Evolutionary conservation across 805 yeast species (phyloP), one percentile per base, ranked within the genome.

Genomic region (Clavispora fructus): DNA sequence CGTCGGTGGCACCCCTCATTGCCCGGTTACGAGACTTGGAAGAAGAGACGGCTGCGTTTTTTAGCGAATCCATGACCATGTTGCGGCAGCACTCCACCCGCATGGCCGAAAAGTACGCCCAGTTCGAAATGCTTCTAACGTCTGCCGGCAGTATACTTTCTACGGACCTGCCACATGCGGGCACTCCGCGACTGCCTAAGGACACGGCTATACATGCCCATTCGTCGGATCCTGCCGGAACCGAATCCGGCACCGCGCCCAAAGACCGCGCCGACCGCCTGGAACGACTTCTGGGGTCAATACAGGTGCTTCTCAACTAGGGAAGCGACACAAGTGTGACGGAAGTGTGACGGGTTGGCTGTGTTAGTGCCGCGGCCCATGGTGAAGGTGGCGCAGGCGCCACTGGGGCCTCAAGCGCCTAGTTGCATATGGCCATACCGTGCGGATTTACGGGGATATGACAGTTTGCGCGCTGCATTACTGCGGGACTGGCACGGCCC

Each of bases 41-140:
- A 5, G 39, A 41, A 6, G 31, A 41, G 25, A 41, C 26, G 39
- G 16, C 31, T 6, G 16, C 30, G 10, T 32, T 32, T 7, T n/a
- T 23, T 32, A 17, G 19, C 32, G 43, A 41, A 16, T 25, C n/a
- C 32, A 41, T 41, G 38, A 11, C 43, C 6, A 23, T 41, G 43
- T 27, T 41, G 17, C 43, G 43, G n/a, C 37, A 13, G 32, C 43
- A 41, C 31, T 16, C 39, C 9, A 7, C 14, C 11, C 39, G 39
- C 17, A 32, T 32, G 31, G 31, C 29, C 26, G 41, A 39, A n/a
- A 29, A 29, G 14, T 39, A 29, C 39, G 29, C 29, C 17, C 39
- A 23, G 39, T 10, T 37, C 10, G 39, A 37, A 10, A 23, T 25
- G 39, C 29, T 37, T n/a, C 16, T 37, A n/a, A 17, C 14, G n/a